Evolutionary conservation across 1,284 basidiomycete genomes (phyloP), one percentile per base, ranked within the genome.

Genomic region (Apiotrichum montevideense): DNA sequence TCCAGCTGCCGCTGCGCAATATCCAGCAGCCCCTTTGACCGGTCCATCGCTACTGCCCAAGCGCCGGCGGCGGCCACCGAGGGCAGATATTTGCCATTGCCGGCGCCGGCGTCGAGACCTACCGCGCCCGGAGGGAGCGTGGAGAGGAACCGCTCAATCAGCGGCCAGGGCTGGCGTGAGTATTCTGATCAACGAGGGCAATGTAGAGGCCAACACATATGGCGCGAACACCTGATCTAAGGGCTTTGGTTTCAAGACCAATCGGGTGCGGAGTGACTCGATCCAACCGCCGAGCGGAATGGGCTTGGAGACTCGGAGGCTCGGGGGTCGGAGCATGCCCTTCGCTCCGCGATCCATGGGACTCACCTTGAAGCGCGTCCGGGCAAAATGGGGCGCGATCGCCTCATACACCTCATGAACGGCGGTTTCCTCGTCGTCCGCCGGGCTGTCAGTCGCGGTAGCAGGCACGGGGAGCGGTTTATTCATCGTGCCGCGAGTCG

Each of bases 11-110:
- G 74, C 66, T 78, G 80, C 1, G 93, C 93, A 57, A 91, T 84
- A 41, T 82, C 74, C n/a, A 96, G 78, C 51, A 97, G 76, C 55
- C 87, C 90, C 33, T 76, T 75, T 66, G 87, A 90, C 65, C 87
- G 82, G 74, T 97, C 93, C 34, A 95, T 78, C 1, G 90, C 92
- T 42, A 96, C 80, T 7, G 87, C 89, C 40, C 63, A 58, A 14
- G 58, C 47, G 1, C 68, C 64, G 68, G 63, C 7, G 82, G 85
- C 21, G 35, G 61, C 55, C 8, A 69, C 59, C 33, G 88, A 77
- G 3, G 86, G 84, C 1, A 98, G 82, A 74, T 98, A 98, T 81
- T 98, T 98, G 46, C 96, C 96, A 65, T 99, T 99, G 0, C 96
- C 96, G 15, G 92, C 94, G 7, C 96, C 96, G 10, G 91, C 86